Evolutionary conservation across 345 rosid species (phyloP).

Genomic region (Isatis tinctoria): DNA sequence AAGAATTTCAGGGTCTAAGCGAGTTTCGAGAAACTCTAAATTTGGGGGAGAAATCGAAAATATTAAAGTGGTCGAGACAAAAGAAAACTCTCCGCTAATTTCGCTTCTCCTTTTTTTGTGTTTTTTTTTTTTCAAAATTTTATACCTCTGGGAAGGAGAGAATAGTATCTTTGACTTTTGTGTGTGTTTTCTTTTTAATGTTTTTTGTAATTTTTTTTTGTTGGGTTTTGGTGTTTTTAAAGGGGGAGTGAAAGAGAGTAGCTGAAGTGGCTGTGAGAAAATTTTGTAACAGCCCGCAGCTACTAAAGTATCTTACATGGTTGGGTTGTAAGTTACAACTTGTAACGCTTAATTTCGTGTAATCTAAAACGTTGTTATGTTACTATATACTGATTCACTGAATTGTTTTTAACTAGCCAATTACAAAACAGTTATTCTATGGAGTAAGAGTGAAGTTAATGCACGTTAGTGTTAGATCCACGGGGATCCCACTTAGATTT

Average conservation of each 20-base stretch:
- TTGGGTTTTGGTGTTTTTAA: constrained; percentile 13
- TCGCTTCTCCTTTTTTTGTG: constrained; percentile 17
- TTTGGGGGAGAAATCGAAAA: constrained; percentile 7
- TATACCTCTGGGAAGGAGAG: constrained; percentile 15
- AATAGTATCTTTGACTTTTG: constrained; percentile 33
- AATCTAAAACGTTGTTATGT: constrained; percentile 20
- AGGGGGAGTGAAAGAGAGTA: constrained; percentile 4
- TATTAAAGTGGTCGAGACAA: constrained; percentile 26
- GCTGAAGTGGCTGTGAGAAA: constrained; percentile 36
- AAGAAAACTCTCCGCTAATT: constrained; percentile 32
- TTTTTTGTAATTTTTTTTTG: not conserved
- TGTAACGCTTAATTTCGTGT: constrained; percentile 27
- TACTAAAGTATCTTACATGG: constrained; percentile 24
- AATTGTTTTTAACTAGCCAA: not conserved
- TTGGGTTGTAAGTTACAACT: constrained; percentile 7
- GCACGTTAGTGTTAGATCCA: constrained; percentile 19
- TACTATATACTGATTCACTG: not conserved
- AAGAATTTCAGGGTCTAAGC: constrained; percentile 65
- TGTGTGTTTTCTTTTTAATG: constrained; percentile 10
- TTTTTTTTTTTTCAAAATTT: not conserved
- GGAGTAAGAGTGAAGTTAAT: not conserved
- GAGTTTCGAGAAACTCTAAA: constrained; percentile 17
- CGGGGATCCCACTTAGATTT: constrained; percentile 31
- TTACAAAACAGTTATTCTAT: not conserved
- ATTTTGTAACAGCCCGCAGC: constrained; percentile 38